Base-by-base conservation (phyloP, 2,329 filamentous ascomycete genomes). In the Ophiocordyceps robertsii region DNA sequence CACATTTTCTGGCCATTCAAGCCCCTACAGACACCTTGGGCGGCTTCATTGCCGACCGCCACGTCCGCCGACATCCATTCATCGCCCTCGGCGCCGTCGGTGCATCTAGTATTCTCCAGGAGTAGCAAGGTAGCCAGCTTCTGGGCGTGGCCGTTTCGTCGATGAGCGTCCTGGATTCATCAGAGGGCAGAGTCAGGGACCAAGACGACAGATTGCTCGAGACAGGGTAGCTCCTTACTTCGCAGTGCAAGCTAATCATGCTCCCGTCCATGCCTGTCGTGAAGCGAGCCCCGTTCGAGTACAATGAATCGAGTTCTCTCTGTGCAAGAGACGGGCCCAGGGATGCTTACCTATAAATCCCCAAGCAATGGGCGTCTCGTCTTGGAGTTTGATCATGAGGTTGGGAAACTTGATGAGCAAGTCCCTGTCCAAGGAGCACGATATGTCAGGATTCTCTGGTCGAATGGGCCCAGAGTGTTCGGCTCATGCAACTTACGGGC, bases 61-160 rank as follows among this genome's bases (percentile, higher is more conserved):
- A 86, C 81, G 56, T 85, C 79, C 2, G 80, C 80, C 45, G 75
- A 70, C 24, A 68, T 70, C 64, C 71, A 75, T 7, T 65, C 69
- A 32, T 74, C 73, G 0, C 64, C 57, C 3, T 49, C 49, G 30
- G 70, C 61, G 38, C 69, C 63, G 17, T 3, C 16, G 12, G 21
- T n/a, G 12, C 21, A 13, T 9, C 14, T 5, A 1, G 2, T 40
- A 6, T 9, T 21, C 33, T 77, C 68, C 4, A 61, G 62, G 38
- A 84, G 68, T 3, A 84, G 55, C 53, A 72, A 80, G 21, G 66
- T 61, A 1, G 73, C 72, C 4, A 85, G 61, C 0, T 67, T 64
- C 55, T 80, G 82, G 2, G 80, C 81, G 29, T 85, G 59, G 0
- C 82, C 81, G 36, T 62, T 67, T 0, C 77, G 72, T 29, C 82